phyloP scores from a whole-genome alignment of 169 alveolate species.

The Sarcocystis neurona region DNA sequence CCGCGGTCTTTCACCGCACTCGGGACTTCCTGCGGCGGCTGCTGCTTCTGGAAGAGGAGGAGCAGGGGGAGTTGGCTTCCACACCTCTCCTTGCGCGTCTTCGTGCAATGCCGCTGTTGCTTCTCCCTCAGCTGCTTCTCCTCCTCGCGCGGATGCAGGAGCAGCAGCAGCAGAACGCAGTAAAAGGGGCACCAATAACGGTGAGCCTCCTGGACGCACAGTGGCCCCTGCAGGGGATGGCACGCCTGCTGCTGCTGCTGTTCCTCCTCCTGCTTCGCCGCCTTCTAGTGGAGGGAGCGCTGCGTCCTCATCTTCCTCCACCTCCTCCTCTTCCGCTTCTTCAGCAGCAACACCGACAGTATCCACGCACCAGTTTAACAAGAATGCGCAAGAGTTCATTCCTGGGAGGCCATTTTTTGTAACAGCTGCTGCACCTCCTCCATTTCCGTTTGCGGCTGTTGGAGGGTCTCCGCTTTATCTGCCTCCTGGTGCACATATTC shows the following conservation, averaged over 20 bases:
- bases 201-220: constrained; percentile 2
- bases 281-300: constrained; percentile 11
- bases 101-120: background rate
- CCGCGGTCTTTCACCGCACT: constrained; percentile 9
- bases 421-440: no score
- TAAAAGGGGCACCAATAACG: constrained; percentile 45
- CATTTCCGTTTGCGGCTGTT: no score
- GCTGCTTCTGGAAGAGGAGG: constrained; percentile 31
- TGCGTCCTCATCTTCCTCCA: constrained; percentile 32
- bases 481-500: no score
- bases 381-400: constrained; percentile 59
- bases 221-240: constrained; percentile 32
- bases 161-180: constrained; percentile 15
- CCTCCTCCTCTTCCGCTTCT: background rate
- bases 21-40: background rate
- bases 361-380: constrained; percentile 53
- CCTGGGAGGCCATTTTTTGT: constrained; percentile 59
- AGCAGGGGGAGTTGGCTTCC: constrained; percentile 29
- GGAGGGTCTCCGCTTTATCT: no score
- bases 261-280: constrained; percentile 31
- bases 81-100: background rate
- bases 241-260: constrained; percentile 20
- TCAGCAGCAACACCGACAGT: constrained; percentile 49
- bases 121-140: background rate
- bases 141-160: background rate